These are phyloP conservation scores for Diatrype stigma DNA, from an alignment of 2,329 filamentous ascomycete genomes.

Conservation along the genomic window DNA sequence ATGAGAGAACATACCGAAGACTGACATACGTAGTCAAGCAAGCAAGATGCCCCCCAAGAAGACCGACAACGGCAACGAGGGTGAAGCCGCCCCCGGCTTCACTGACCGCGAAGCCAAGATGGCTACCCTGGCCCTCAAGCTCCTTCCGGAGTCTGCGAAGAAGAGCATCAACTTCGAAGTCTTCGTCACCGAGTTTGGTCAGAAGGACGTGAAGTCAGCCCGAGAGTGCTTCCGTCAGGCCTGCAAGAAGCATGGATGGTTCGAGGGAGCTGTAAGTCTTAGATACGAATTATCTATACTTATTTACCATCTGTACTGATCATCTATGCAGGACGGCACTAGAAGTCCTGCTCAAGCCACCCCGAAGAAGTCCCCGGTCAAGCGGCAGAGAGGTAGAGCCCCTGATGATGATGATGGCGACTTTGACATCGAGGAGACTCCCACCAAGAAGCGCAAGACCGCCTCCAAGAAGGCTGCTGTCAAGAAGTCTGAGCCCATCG, in stretches of 20 bases:
- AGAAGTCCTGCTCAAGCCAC: not conserved
- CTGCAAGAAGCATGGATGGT: constrained; percentile 5
- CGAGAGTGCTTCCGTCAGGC: not conserved
- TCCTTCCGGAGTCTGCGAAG: constrained; percentile 39
- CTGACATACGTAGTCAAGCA: not conserved
- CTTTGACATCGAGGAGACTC: constrained; percentile 5
- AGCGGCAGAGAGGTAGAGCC: constrained; percentile 7
- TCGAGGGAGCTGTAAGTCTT: not conserved
- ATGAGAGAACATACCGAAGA: too few species aligned
- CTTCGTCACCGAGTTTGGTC: not conserved
- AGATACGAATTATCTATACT: not conserved
- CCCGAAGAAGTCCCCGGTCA: constrained; percentile 4
- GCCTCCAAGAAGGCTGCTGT: constrained; percentile 5
- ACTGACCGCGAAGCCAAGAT: constrained; percentile 40
- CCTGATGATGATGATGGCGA: constrained; percentile 1
- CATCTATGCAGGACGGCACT: not conserved
- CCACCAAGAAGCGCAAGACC: constrained; percentile 13
- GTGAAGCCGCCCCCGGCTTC: constrained; percentile 17
- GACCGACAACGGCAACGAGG: constrained; percentile 1
- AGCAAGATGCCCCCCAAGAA: constrained; percentile 4
- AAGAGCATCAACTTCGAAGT: constrained; percentile 40
- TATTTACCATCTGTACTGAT: not conserved
- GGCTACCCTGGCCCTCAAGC: constrained; percentile 43
- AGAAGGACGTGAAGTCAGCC: not conserved
- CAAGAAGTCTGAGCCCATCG: constrained; percentile 1